Conservation (phyloP, 2,329 filamentous ascomycete species). For the Epichloe hybrida region DNA sequence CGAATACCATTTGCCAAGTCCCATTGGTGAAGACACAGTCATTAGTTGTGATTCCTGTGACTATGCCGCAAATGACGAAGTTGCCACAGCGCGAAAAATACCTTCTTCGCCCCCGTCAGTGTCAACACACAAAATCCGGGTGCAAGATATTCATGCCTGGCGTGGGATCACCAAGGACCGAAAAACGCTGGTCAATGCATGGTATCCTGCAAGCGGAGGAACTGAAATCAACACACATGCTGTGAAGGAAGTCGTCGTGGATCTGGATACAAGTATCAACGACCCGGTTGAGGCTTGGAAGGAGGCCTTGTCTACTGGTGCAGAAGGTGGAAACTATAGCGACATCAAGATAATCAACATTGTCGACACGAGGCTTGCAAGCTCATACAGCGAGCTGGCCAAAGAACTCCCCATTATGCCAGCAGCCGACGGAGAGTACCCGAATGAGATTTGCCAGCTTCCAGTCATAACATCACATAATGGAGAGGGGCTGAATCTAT, state of each 20-base stretch:
- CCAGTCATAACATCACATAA: conserved; percentile 9
- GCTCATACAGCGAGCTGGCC: conserved; percentile 12
- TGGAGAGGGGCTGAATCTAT: conserved; percentile 39
- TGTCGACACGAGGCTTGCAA: conserved; percentile 19
- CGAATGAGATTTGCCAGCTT: neutral
- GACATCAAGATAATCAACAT: conserved; percentile 19
- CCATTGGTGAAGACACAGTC: conserved; percentile 74
- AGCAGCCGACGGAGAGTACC: conserved; percentile 2
- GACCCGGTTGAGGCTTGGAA: conserved; percentile 41
- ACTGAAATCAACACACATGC: conserved; percentile 37
- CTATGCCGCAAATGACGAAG: conserved; percentile 76
- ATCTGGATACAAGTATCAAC: conserved; percentile 59
- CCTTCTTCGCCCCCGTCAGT: neutral
- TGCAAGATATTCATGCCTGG: conserved; percentile 32
- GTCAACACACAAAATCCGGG: neutral
- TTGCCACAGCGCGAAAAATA: conserved; percentile 36
- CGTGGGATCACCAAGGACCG: conserved; percentile 55
- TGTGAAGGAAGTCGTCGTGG: conserved; percentile 51
- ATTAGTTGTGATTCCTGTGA: conserved; percentile 61
- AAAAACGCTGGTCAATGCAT: conserved; percentile 54
- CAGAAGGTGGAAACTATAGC: neutral
- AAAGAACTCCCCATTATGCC: conserved; percentile 15
- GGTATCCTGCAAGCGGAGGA: conserved; percentile 37
- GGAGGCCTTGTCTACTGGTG: conserved; percentile 16
- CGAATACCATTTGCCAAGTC: conserved; percentile 77